Base-by-base conservation (phyloP, 805 yeast genomes). In the Candida namnaoensis region DNA sequence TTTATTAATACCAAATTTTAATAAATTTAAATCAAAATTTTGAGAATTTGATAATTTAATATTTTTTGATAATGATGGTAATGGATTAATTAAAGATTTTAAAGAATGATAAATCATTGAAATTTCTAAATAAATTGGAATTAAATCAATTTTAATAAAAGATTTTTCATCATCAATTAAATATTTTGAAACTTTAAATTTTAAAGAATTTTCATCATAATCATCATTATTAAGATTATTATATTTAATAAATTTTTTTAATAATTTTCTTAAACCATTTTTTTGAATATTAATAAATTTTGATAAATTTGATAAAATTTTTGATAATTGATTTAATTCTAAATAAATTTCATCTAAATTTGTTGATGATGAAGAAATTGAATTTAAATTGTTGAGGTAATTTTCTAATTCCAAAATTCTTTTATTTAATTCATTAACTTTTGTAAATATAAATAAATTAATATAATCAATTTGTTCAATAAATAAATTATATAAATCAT, bases 241-340 rank as follows among this genome's bases (percentile, higher is more conserved):
- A 57, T 73, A 71, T 44, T 72, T 70, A 34, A 68, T 62, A 53
- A 67, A 82, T 56, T 87, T 86, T 62, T 87, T 86, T 52, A 86
- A 66, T 39, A 86, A 70, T 61, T 86, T 86, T 46, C 80, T 69
- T 38, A 83, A 68, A 6, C 79, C 95, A 3, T 87, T 78, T 52
- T 80, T 79, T 54, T 86, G 95, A 7, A 85, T 71, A 23, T 80
- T 63, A 13, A 84, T 74, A 54, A 82, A 86, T 46, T 87, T 69
- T n/a, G 85, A 71, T 38, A 86, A 62, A 46, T 80, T 74, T 51
- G 81, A 85, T 26, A 83, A 63, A 37, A 76, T 80, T 14, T 52
- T 63, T 42, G 71, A 73, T 36, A 69, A 71, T 46, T 48, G 62
- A 38, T 53, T 67, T 54, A 64, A 67, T 12, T 30, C 32, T 5